phyloP scores from a whole-genome alignment of 495 filamentous ascomycete genomes.

The Lentithecium fluviatile region DNA sequence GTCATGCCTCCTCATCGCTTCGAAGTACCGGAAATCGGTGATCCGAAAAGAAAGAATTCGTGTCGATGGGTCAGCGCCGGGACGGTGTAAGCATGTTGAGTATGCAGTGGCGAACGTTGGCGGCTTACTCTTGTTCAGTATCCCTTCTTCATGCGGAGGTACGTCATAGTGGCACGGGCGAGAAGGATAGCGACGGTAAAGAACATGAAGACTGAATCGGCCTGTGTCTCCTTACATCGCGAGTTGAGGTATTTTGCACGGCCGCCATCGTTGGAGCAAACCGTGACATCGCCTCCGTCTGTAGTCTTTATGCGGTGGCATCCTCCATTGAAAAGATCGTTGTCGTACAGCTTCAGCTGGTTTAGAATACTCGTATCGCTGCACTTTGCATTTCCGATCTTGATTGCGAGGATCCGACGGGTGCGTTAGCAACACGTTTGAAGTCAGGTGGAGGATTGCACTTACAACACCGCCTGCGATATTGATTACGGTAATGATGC shows the following conservation, averaged over 20 bases:
- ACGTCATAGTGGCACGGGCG: slow-evolving; percentile 1
- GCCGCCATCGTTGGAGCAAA: no score
- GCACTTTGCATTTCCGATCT: slow-evolving; percentile 45
- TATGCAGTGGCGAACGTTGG: no score
- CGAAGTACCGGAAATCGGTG: no score
- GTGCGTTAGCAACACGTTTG: neutral
- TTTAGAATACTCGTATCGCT: slow-evolving; percentile 11
- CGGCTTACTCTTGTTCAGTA: neutral
- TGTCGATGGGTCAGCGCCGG: no score
- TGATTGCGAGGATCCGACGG: slow-evolving; percentile 49
- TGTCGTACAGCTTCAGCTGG: neutral
- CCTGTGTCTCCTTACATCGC: slow-evolving; percentile 16
- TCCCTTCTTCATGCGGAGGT: slow-evolving; percentile 10
- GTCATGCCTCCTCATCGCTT: no score
- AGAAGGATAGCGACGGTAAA: slow-evolving; percentile 4
- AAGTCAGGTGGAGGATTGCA: slow-evolving; percentile 14
- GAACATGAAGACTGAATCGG: slow-evolving; percentile 28
- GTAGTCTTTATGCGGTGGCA: no score
- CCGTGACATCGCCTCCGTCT: no score
- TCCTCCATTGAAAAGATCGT: slow-evolving; percentile 21
- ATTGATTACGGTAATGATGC: slow-evolving; percentile 4
- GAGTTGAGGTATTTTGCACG: no score
- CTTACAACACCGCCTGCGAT: slow-evolving; percentile 58
- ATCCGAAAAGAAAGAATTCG: no score
- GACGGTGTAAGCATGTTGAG: no score